Base-by-base conservation (phyloP, 163 green algal species). In the Chloromonas sp. region DNA sequence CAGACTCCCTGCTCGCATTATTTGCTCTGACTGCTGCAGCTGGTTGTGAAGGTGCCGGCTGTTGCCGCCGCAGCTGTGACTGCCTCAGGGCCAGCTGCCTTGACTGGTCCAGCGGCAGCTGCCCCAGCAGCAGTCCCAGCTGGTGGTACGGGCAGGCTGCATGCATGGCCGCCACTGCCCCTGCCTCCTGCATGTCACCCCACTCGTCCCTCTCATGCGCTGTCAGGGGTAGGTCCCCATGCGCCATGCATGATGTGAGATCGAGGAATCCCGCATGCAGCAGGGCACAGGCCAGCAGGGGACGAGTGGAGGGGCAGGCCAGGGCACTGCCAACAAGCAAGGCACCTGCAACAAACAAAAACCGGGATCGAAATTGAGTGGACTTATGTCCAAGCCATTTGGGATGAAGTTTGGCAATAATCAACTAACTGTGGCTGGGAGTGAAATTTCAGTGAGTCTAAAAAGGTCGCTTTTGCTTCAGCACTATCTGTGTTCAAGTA, bases 161-260 rank as follows among this genome's bases (percentile, higher is more conserved):
- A 66, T 8, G 1, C 62, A 86, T n/a, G 0, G 82, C 79, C 58
- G 85, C 60, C 57, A 15, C 70, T 60, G 60, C 59, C 14, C 58
- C 2, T 1, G 58, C 58, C 58, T 81, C 76, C 14, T 8, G 2
- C 14, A n/a, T 57, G 77, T 97, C 76, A 0, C 94, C 94, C 91
- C 92, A 98, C 86, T 98, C 93, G 59, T 93, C 92, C 61, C 88
- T 88, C 86, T 97, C 94, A 85, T 96, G 92, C 81, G 88, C 60
- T 13, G 76, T 79, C 60, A 88, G 81, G 1, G 91, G 88, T 61
- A 92, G 80, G 11, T 70, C 71, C 0, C 87, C 83, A 11, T 90
- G 70, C 14, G 59, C 81, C 87, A 92, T 92, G 2, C 81, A 78
- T 0, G 85, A 85, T 1, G 94, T 66, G 62, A 96, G 83, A 71